Conservation (phyloP, 257 asterid genomes). For the Jacaranda copaia region DNA sequence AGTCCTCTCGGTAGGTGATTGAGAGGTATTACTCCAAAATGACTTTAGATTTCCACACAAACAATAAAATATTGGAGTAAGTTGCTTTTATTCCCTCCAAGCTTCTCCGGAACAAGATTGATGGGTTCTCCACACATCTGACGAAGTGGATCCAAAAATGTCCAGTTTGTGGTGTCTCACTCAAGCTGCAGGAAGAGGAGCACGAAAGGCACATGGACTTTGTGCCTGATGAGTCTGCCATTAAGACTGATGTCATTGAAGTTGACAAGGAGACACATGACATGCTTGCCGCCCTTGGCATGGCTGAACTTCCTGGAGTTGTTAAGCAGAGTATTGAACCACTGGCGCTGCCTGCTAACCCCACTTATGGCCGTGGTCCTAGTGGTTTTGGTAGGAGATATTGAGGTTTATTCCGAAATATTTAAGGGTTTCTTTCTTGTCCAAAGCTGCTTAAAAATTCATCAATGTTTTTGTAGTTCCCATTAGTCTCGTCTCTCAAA, state of each 20-base stretch:
- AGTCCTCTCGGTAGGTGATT: slow-evolving; percentile 59
- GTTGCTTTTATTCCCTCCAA: slow-evolving; percentile 63
- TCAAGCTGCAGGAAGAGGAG: slow-evolving; percentile 68
- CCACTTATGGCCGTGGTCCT: slow-evolving; percentile 45
- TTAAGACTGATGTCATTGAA: slow-evolving; percentile 52
- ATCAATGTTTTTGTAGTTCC: background rate
- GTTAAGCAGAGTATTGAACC: slow-evolving; percentile 44
- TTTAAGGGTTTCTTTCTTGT: background rate
- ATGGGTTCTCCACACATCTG: slow-evolving; percentile 63
- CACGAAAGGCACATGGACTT: slow-evolving; percentile 69
- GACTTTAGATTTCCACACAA: slow-evolving; percentile 65
- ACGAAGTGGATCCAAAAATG: slow-evolving; percentile 70
- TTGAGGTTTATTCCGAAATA: slow-evolving; percentile 3
- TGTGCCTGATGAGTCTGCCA: slow-evolving; percentile 64
- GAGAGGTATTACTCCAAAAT: slow-evolving; percentile 60
- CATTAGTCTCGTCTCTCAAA: background rate
- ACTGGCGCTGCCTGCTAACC: slow-evolving; percentile 32
- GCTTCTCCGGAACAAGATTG: slow-evolving; percentile 67
- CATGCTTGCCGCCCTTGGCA: slow-evolving; percentile 56
- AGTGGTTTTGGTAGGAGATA: slow-evolving; percentile 47
- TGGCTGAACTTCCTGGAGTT: slow-evolving; percentile 62
- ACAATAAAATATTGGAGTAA: slow-evolving; percentile 60
- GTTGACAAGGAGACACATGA: slow-evolving; percentile 64
- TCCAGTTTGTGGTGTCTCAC: slow-evolving; percentile 59
- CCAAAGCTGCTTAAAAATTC: background rate